These are phyloP conservation scores for Tuber umbilicatum DNA, from an alignment of 495 filamentous ascomycete species.

Conservation along the genomic window DNA sequence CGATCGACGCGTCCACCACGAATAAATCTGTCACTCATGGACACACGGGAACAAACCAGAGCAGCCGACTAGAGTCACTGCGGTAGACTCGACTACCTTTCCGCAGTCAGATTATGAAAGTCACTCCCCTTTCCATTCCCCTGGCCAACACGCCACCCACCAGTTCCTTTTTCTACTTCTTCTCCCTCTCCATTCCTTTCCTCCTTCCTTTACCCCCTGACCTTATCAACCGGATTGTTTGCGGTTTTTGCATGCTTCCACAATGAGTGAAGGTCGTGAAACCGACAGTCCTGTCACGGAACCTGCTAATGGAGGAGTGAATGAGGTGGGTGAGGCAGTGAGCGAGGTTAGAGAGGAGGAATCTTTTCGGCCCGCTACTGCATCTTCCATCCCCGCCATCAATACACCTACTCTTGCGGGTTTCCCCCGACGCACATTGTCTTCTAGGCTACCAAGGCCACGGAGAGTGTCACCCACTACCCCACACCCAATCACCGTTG, in stretches of 20 bases:
- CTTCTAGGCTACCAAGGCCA: slow-evolving; percentile 36
- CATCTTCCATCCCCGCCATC: neutral
- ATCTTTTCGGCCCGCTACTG: neutral
- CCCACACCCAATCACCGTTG: slow-evolving; percentile 20
- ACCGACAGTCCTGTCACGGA: neutral
- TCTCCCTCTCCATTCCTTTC: neutral
- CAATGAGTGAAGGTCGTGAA: slow-evolving; percentile 5
- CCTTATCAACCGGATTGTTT: neutral
- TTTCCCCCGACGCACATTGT: slow-evolving; percentile 7
- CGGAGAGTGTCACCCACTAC: slow-evolving; percentile 22
- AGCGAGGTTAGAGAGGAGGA: neutral
- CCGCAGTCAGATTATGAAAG: neutral
- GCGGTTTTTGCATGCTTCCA: neutral
- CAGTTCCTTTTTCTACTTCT: neutral
- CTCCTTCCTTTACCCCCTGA: neutral
- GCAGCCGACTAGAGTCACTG: neutral
- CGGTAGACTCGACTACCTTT: too few species aligned
- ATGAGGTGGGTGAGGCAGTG: neutral
- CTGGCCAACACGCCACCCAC: neutral
- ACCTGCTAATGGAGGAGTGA: neutral
- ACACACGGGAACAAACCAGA: neutral
- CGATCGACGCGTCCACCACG: neutral
- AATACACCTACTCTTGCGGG: neutral
- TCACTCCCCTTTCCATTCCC: neutral
- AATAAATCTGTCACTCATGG: neutral